phyloP scores from a whole-genome alignment of 2,329 filamentous ascomycete genomes.

The Knufia petricola region DNA sequence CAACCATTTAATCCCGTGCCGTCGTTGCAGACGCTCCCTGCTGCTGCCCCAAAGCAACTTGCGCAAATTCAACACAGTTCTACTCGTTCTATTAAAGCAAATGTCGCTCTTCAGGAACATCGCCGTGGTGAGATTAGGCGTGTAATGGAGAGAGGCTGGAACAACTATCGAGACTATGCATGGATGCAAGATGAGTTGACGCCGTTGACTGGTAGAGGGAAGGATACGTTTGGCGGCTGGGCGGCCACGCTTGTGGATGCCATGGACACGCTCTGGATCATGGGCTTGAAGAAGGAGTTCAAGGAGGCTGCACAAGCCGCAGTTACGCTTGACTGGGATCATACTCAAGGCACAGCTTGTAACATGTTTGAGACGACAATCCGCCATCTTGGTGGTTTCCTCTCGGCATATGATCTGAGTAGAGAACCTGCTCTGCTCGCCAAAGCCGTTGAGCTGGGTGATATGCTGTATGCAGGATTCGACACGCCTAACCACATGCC shows the following conservation, averaged over 20 bases:
- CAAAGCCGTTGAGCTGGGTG: constrained; percentile 45
- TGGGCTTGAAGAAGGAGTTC: constrained; percentile 58
- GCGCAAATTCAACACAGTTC: neutral
- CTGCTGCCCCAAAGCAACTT: neutral
- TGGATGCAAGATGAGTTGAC: constrained; percentile 56
- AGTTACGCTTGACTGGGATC: constrained; percentile 45
- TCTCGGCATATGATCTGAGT: constrained; percentile 46
- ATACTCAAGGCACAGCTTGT: constrained; percentile 23
- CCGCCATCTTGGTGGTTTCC: constrained; percentile 44
- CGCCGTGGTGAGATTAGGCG: constrained; percentile 36
- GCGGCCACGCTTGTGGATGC: constrained; percentile 56
- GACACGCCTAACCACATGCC: constrained; percentile 26
- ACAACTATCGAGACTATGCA: constrained; percentile 50
- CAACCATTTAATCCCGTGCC: neutral
- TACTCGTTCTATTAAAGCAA: neutral
- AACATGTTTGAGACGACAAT: constrained; percentile 46
- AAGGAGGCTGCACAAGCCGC: constrained; percentile 51
- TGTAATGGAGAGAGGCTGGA: constrained; percentile 39
- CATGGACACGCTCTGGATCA: constrained; percentile 62
- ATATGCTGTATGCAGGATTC: constrained; percentile 43
- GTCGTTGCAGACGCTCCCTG: neutral
- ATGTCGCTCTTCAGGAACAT: constrained; percentile 25
- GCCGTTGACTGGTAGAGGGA: constrained; percentile 44
- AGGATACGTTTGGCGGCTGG: constrained; percentile 56
- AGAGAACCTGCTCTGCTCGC: constrained; percentile 37